Base-by-base conservation (phyloP, 345 rosid species). In the Citrus trifoliata region DNA sequence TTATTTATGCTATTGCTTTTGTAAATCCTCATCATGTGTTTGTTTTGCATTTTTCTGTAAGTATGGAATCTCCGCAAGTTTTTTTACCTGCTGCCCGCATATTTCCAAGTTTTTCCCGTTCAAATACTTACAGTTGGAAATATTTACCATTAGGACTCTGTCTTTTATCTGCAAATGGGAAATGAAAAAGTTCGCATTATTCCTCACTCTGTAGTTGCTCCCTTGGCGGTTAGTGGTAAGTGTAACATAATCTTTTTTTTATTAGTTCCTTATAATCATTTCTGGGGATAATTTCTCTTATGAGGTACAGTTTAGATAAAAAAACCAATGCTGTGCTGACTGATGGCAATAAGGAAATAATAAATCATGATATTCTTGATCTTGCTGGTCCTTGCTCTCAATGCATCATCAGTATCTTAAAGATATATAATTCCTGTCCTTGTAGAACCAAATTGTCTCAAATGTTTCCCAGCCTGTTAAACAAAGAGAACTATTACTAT, bases 151-250 rank as follows among this genome's bases (percentile, higher is more conserved):
- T 81, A 90, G 98, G 91, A 82, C 61, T 86, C 89, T 63, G 67
- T 87, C 61, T 80, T 87, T 46, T 38, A 77, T 79, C 71, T 93
- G 81, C 85, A 87, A 78, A 79, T 90, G 86, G 95, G 90, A 81
- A 85, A 89, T 67, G 93, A 89, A 77, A 93, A 92, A 85, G 87
- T 84, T 70, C 93, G 98, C 60, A 78, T 64, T 66, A 82, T 95
- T 74, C 93, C 95, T 81, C 93, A 90, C 76, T 80, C 89, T 1
- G 88, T 81, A 40, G 73, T 85, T 37, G 83, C 92, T 83, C 97
- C 97, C 22, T 82, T 94, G 79, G 96, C 98, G 42, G 95, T 93
- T 13, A 91, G 98, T 67, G 90, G 98, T 94, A 85, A 90, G 93
- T 77, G 13, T 18, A 27, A 38, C 79, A 28, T 7, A 53, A 22